Evolutionary conservation across 1,284 basidiomycete genomes (phyloP), one percentile per base, ranked within the genome.

Genomic region (Apiotrichum mycotoxinovorans): DNA sequence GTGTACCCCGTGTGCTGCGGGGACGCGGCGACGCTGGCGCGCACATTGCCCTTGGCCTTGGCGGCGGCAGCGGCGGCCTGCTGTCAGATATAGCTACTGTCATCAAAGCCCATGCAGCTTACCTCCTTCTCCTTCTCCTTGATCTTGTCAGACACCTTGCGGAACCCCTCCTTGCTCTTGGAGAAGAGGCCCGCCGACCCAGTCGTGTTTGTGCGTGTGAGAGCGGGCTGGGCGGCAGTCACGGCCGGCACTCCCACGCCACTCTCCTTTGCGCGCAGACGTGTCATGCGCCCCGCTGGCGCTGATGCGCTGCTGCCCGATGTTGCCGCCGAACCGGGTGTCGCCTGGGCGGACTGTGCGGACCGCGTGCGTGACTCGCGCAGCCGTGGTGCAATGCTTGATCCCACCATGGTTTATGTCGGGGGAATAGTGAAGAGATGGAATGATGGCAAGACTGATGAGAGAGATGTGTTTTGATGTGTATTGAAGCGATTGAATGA

Each of bases 131-230:
- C 69, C 57, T 71, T 72, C 51, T 72, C 62, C 40, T 65, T 67
- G 37, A 72, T 64, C 62, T 74, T 74, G 43, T 70, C 70, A 0
- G 70, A 72, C 0, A 73, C 70, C 42, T 69, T 73, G 49, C 71
- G 61, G 15, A 75, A 54, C 0, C 68, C 70, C 34, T 70, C 71
- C 59, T 69, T 71, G 20, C 67, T 57, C 52, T 65, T 72, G 3
- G 71, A 67, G 14, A 75, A 57, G 5, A 75, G 38, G 1, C 70
- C 64, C 1, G 15, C 18, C 5, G 26, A 34, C 15, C 43, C 26
- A 22, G 10, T 20, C 4, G 46, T 48, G 34, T 35, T 48, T 20
- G 46, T 48, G 46, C 46, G 46, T 12, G 46, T 23, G 14, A 48
- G 46, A 26, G 52, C 50, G 1, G 50, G 40, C 30, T 4, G 33